Evolutionary conservation across 1,284 basidiomycete genomes (phyloP).

Genomic region (Cronartium ribicola): DNA sequence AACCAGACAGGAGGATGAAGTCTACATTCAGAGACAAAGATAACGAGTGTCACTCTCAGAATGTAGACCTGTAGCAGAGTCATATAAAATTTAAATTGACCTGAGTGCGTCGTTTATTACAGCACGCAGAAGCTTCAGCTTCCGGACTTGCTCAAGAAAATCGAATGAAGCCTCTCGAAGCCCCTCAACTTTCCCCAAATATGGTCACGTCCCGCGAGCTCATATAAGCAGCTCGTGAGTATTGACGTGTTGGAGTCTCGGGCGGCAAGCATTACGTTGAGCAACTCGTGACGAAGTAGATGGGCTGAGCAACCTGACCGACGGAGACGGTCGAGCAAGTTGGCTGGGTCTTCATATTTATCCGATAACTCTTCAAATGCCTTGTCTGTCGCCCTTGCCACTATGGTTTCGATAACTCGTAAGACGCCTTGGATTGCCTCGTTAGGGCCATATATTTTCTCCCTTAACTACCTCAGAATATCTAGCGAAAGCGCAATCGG

Average conservation of each 20-base stretch:
- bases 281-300: constrained; percentile 65
- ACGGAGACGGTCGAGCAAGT: constrained; percentile 33
- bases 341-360: not conserved
- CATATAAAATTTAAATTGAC: constrained; percentile 10
- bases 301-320: constrained; percentile 31
- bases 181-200: constrained; percentile 61
- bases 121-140: constrained; percentile 59
- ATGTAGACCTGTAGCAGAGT: not conserved
- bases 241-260: constrained; percentile 64
- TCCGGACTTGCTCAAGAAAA: constrained; percentile 15
- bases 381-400: not conserved
- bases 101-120: constrained; percentile 66
- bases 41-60: not conserved
- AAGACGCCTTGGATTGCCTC: constrained; percentile 18
- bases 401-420: constrained; percentile 15
- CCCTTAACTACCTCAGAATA: not conserved
- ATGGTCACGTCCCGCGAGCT: constrained; percentile 56
- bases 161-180: constrained; percentile 48
- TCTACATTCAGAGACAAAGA: constrained; percentile 48
- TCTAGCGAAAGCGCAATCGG: not conserved
- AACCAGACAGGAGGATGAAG: constrained; percentile 68
- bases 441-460: not conserved
- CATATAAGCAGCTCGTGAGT: constrained; percentile 63
- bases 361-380: not conserved
- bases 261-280: constrained; percentile 67